Conservation (phyloP, 2,329 filamentous ascomycete genomes). For the Hypoxylon sp. region DNA sequence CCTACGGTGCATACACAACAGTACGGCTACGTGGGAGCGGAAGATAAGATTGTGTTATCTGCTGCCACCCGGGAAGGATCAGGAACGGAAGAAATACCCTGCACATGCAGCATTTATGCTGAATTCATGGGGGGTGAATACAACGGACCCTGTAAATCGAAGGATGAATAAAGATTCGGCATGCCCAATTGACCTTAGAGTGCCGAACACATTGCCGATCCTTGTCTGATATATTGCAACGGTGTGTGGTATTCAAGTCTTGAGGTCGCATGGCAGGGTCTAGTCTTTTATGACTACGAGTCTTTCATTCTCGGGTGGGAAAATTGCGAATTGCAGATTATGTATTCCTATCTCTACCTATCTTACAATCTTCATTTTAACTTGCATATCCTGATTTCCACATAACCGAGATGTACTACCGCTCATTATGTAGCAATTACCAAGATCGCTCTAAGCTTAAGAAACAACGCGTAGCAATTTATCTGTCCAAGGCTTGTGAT, state of each 20-base stretch:
- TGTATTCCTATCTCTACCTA: conserved; percentile 26
- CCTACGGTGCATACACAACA: conserved; percentile 17
- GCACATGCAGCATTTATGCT: conserved; percentile 39
- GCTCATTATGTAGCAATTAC: conserved; percentile 25
- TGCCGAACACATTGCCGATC: conserved; percentile 38
- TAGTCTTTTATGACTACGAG: conserved; percentile 24
- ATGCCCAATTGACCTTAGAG: conserved; percentile 29
- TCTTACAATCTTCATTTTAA: conserved; percentile 15
- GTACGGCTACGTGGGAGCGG: conserved; percentile 23
- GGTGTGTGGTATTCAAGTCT: conserved; percentile 25
- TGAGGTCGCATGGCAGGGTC: conserved; percentile 38
- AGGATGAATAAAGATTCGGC: conserved; percentile 24
- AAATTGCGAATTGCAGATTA: conserved; percentile 17
- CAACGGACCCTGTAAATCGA: conserved; percentile 37
- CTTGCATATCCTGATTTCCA: conserved; percentile 18
- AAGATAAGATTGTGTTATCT: conserved; percentile 35
- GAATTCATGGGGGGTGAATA: conserved; percentile 41
- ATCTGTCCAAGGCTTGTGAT: conserved; percentile 50
- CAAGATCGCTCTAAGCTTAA: conserved; percentile 28
- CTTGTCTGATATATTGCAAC: conserved; percentile 31
- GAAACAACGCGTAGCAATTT: conserved; percentile 25
- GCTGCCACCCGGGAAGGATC: conserved; percentile 31
- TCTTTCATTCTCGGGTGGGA: conserved; percentile 13
- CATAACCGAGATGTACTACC: conserved; percentile 24
- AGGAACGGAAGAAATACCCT: conserved; percentile 34